Conservation (phyloP, 2,329 filamentous ascomycete genomes). For the Fusarium drepaniforme region DNA sequence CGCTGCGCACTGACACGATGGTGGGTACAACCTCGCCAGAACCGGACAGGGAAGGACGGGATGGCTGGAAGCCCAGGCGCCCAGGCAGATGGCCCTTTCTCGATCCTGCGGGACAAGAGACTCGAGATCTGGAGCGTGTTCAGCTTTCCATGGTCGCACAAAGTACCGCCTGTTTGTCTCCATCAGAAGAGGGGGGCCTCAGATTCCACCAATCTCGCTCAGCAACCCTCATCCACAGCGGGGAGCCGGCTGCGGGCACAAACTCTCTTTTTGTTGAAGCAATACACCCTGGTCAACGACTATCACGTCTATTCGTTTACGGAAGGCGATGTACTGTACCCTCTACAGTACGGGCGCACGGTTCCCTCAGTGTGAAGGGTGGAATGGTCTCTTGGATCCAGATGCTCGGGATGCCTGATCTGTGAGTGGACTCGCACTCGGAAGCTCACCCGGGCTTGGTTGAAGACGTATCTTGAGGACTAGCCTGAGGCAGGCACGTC, state of each 20-base stretch:
- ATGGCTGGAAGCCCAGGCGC: background rate
- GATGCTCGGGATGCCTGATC: conserved; percentile 13
- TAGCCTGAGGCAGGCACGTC: background rate
- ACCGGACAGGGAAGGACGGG: background rate
- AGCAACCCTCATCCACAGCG: conserved; percentile 18
- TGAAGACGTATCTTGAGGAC: background rate
- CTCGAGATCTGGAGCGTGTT: conserved; percentile 14
- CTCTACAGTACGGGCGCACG: background rate
- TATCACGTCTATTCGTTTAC: conserved; percentile 2
- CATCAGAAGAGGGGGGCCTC: background rate
- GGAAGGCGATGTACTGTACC: background rate
- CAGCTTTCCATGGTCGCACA: background rate
- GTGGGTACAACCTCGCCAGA: conserved; percentile 1
- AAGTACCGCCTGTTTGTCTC: background rate
- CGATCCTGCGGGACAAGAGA: conserved; percentile 8
- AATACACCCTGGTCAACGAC: conserved; percentile 1
- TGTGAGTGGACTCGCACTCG: background rate
- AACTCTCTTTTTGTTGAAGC: conserved; percentile 23
- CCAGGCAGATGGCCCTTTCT: conserved; percentile 1
- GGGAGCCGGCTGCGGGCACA: conserved; percentile 21
- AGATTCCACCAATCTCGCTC: conserved; percentile 7
- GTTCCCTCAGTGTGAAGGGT: background rate
- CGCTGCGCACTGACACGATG: conserved; percentile 4
- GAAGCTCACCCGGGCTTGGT: background rate
- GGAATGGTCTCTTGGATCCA: conserved; percentile 24